Base-by-base conservation (phyloP, 2,329 filamentous ascomycete species). In the Lachnellula occidentalis region DNA sequence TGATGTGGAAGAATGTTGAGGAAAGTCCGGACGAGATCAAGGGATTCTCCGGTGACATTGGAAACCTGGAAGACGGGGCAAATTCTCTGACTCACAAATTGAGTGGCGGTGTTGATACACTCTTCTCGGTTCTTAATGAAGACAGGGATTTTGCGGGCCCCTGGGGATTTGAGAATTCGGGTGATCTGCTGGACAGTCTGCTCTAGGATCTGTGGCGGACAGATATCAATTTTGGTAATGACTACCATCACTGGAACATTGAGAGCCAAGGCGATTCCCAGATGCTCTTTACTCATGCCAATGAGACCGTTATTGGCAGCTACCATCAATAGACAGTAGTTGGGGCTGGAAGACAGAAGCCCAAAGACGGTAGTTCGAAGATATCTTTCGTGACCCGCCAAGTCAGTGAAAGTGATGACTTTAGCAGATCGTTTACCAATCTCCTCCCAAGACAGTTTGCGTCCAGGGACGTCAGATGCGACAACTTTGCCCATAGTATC, bases 231-330 rank as follows among this genome's bases (percentile, higher is more conserved):
- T 76, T 97, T 99, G 71, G 92, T 99, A 59, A 97, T 85, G 61
- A 96, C 86, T 3, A 97, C 92, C 90, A 99, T 95, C 64, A 99
- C 90, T 0, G 94, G 94, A 11, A 99, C 92, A 67, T 97, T 97
- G 50, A 99, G 77, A 0, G 94, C 92, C 34, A 97, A 76, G 0
- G 94, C 92, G 60, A 99, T 96, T 15, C 94, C 94, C 4, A 99
- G 76, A 71, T 99, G 94, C 75, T 99, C 94, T 78, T 95, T 95
- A 72, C 90, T 95, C 94, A 97, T 99, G 19, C 94, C 94, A 46
- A 97, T 89, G 45, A 99, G 77, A 3, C 94, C 94, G 68, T 99
- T 97, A 66, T 99, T 99, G 17, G 94, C 94, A 12, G 94, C 94
- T 0, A 99, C 94, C 94, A 99, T 99, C 47, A 99, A 82, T 27